These are phyloP conservation scores for Dendrobium officinale DNA, from an alignment of 106 monocot species.

Conservation along the genomic window DNA sequence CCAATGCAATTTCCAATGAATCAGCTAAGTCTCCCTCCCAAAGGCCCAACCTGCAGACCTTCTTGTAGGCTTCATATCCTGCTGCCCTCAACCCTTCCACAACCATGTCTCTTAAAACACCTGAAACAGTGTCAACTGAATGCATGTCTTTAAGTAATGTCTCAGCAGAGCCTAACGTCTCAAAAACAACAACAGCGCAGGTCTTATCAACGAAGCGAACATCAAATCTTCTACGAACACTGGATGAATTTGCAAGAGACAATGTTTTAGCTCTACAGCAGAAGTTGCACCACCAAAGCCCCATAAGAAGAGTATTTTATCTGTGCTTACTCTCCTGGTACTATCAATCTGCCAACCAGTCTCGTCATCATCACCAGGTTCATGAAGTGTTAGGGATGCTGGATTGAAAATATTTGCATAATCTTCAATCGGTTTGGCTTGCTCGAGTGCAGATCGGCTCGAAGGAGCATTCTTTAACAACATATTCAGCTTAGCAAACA, in stretches of 20 bases:
- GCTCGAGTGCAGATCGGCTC: background rate
- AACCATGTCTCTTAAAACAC: conserved; percentile 25
- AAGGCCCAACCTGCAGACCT: conserved; percentile 47
- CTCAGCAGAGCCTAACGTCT: conserved; percentile 16
- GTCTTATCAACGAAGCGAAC: conserved; percentile 45
- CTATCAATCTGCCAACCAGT: background rate
- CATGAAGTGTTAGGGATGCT: conserved; percentile 17
- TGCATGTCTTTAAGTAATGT: conserved; percentile 40
- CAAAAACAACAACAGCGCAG: conserved; percentile 52
- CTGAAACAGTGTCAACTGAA: conserved; percentile 19
- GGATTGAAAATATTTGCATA: conserved; percentile 45
- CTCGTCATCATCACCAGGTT: conserved; percentile 11
- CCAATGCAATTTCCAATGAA: conserved; percentile 41
- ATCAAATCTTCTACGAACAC: conserved; percentile 58
- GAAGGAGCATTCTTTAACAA: conserved; percentile 11
- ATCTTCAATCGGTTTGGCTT: conserved; percentile 17
- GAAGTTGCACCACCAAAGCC: conserved; percentile 37
- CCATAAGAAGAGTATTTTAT: conserved; percentile 54
- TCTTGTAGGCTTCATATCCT: conserved; percentile 60
- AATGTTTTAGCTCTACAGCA: conserved; percentile 24
- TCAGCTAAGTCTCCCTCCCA: conserved; percentile 64
- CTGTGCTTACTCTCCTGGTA: conserved; percentile 20
- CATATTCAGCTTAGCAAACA: conserved; percentile 49
- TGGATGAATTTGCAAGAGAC: conserved; percentile 30
- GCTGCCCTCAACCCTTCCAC: conserved; percentile 54